Conservation (phyloP, 768 basidiomycete species). For the Sporobolomyces pararoseus region DNA sequence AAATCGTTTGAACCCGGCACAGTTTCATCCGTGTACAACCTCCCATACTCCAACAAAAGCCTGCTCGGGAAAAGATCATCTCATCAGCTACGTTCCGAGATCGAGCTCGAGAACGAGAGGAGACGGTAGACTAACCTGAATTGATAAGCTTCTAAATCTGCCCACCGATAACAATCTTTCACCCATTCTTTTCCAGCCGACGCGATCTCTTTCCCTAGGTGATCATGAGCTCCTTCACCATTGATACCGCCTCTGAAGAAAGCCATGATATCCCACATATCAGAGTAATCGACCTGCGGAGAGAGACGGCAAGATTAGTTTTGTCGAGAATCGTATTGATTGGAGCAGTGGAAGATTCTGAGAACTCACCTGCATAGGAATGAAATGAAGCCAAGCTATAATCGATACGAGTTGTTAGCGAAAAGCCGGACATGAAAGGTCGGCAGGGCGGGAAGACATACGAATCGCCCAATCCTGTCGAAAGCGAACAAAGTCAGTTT, state of each 20-base stretch:
- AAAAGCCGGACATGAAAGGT: no score
- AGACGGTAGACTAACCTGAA: conserved; percentile 31
- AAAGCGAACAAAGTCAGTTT: no score
- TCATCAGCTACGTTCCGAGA: neutral
- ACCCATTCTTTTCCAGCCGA: conserved; percentile 43
- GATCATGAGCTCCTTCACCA: conserved; percentile 44
- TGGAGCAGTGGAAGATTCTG: neutral
- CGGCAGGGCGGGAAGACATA: neutral
- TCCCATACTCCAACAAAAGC: conserved; percentile 42
- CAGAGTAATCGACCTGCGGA: conserved; percentile 35
- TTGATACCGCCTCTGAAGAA: conserved; percentile 43
- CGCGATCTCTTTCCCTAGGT: conserved; percentile 42
- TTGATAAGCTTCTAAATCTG: conserved; percentile 44
- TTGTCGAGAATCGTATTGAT: neutral
- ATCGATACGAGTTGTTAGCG: neutral
- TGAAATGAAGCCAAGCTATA: conserved; percentile 44
- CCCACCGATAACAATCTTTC: conserved; percentile 39
- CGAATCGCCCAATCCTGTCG: conserved; percentile 42
- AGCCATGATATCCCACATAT: conserved; percentile 45
- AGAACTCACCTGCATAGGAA: conserved; percentile 43
- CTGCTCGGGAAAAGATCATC: neutral
- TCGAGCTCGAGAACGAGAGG: neutral
- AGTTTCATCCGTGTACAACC: conserved; percentile 41
- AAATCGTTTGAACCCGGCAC: conserved; percentile 42
- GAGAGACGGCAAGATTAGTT: neutral